Base-by-base conservation (phyloP, 2,329 filamentous ascomycete genomes). In the Corniculantispora saksenae region DNA sequence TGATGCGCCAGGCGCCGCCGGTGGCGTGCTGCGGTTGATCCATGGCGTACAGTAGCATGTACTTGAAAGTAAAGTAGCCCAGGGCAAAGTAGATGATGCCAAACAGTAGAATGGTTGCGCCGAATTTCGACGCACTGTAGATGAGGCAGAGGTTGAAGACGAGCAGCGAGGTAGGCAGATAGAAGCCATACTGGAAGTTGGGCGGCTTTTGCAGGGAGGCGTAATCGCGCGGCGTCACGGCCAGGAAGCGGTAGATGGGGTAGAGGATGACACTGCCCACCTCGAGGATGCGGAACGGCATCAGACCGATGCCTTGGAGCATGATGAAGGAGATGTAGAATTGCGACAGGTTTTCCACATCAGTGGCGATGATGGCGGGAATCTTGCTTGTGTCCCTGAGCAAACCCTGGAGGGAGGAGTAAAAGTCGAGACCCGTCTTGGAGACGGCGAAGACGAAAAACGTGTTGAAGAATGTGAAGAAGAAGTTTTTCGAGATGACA, bases 401-500 rank as follows among this genome's bases (percentile, higher is more conserved):
- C 12, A 90, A 87, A 56, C 94, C 86, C 62, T 87, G 87, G 55
- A 98, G 83, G 61, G 91, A 85, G 40, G 83, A 82, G 77, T 88
- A 88, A 73, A 97, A 91, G 62, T 89, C 87, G 47, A 90, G 88
- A 78, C 91, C 92, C 5, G 93, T 93, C 62, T 91, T 91, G 54
- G 97, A 91, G 29, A 95, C 85, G 1, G 94, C 96, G 76, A 98
- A 97, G 53, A 98, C 87, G 59, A 98, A 86, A 79, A 99, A 99
- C 65, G 98, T 92, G 79, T 99, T 99, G 86, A 99, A 98, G 78
- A 99, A 99, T 12, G 91, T 94, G 76, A 99, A 99, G 83, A 98
- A 97, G 80, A 98, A 99, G 78, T 98, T 99, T 81, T 99, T 99
- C 62, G 93, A 97, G 69, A 99, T 94, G 53, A 96, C 84, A 0